These are phyloP conservation scores for Nicotiana tabacum DNA, from an alignment of 257 asterid genomes.

Conservation along the genomic window DNA sequence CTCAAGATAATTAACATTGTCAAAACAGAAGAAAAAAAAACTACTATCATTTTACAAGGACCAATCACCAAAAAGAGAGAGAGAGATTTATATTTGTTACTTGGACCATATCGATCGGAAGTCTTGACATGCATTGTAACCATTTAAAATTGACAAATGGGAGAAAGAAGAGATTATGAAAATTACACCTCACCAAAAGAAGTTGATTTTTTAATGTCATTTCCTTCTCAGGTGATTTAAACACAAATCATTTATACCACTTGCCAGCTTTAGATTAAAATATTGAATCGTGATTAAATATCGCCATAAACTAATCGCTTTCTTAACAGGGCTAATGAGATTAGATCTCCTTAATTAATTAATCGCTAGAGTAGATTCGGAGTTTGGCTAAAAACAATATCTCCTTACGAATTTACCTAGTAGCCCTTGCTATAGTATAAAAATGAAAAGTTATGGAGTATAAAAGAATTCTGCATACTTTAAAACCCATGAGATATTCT, in stretches of 20 bases:
- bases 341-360: constrained; percentile 14
- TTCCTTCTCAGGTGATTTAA: neutral
- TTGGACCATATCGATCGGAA: neutral
- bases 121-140: neutral
- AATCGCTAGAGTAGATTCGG: constrained; percentile 5
- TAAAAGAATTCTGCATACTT: neutral
- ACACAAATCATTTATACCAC: neutral
- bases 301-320: neutral
- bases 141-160: neutral
- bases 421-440: neutral
- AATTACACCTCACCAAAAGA: neutral
- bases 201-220: neutral
- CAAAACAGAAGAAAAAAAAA: too few relatives aligned
- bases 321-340: neutral
- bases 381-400: constrained; percentile 21
- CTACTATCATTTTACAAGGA: neutral
- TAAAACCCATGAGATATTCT: neutral
- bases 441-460: neutral
- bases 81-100: neutral
- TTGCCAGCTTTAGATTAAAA: neutral
- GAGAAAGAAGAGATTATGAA: neutral
- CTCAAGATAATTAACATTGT: too few relatives aligned
- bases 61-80: neutral
- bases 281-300: neutral
- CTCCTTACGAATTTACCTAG: neutral